phyloP scores from a whole-genome alignment of 2,329 filamentous ascomycete species.

The Thelonectria blattea region DNA sequence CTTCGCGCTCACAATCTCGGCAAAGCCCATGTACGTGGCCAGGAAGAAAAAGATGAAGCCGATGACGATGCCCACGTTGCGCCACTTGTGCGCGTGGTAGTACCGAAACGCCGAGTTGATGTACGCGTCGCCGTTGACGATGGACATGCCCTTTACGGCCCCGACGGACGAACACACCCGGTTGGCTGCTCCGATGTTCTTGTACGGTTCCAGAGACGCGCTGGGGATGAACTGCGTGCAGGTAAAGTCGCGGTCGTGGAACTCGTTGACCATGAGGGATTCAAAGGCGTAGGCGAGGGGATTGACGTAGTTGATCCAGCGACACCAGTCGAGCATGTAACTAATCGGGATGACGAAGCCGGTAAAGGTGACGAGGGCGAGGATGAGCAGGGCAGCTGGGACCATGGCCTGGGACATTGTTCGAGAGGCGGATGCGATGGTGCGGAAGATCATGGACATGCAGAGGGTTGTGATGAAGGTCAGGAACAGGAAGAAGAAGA shows the following conservation, averaged over 20 bases:
- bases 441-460: constrained; percentile 53
- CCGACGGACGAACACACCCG: constrained; percentile 56
- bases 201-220: constrained; percentile 36
- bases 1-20: constrained; percentile 54
- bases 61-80: constrained; percentile 63
- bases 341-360: constrained; percentile 52
- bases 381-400: constrained; percentile 45
- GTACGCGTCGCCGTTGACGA: constrained; percentile 55
- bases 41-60: constrained; percentile 56
- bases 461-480: constrained; percentile 45
- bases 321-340: constrained; percentile 66
- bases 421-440: constrained; percentile 50
- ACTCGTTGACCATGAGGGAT: constrained; percentile 70
- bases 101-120: constrained; percentile 52
- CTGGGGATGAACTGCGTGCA: constrained; percentile 37
- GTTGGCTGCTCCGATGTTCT: constrained; percentile 33
- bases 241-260: constrained; percentile 44
- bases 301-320: constrained; percentile 71
- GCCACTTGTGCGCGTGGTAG: constrained; percentile 55
- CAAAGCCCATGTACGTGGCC: constrained; percentile 54
- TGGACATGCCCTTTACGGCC: constrained; percentile 49
- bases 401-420: constrained; percentile 55
- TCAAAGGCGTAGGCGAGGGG: constrained; percentile 71
- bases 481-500: constrained; percentile 54
- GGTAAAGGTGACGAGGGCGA: constrained; percentile 45